Evolutionary conservation across 1,284 basidiomycete genomes (phyloP), one percentile per base, ranked within the genome.

Genomic region (Sporisorium graminicola): DNA sequence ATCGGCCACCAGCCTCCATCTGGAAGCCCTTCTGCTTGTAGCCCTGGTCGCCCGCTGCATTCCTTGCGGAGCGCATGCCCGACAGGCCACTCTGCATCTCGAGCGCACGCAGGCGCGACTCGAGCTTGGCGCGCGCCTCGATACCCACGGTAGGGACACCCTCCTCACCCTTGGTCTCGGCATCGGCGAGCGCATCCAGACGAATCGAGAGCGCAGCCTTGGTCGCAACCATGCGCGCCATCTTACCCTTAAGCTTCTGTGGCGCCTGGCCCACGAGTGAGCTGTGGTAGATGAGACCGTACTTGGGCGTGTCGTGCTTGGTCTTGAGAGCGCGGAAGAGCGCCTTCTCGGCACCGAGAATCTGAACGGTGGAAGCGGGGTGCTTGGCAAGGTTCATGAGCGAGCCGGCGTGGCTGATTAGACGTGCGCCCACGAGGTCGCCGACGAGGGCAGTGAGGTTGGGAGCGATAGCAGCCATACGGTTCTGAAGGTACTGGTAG

Each of bases 201-300:
- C 96, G 94, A 82, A 96, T 94, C 5, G 95, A 97, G 12, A 99
- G 90, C 0, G 96, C 93, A 5, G 96, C 92, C 89, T 84, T 84
- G 70, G 96, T 98, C 42, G 96, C 95, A 31, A 98, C 94, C 96
- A 99, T 99, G 80, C 97, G 93, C 14, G 97, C 97, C 96, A 99
- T 98, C 89, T 99, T 99, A 83, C 96, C 97, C 90, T 99, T 99
- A 77, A 98, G 90, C 88, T 98, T 98, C 78, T 95, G 94, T 55
- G 96, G 94, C 60, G 97, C 96, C 88, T 97, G 95, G 42, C 96
- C 97, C 78, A 99, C 94, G 64, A 99, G 73, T 57, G 88, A 90
- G 46, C 86, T 93, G 88, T 98, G 95, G 88, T 96, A 98, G 83
- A 98, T 97, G 55, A 98, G 89, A 81, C 95, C 95, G 85, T 98